Percentiles rank a stretch among this genome's conserved stretches.
Evolutionary conservation across 1,284 basidiomycete species (phyloP).

Genomic region (Cerrena zonata): DNA sequence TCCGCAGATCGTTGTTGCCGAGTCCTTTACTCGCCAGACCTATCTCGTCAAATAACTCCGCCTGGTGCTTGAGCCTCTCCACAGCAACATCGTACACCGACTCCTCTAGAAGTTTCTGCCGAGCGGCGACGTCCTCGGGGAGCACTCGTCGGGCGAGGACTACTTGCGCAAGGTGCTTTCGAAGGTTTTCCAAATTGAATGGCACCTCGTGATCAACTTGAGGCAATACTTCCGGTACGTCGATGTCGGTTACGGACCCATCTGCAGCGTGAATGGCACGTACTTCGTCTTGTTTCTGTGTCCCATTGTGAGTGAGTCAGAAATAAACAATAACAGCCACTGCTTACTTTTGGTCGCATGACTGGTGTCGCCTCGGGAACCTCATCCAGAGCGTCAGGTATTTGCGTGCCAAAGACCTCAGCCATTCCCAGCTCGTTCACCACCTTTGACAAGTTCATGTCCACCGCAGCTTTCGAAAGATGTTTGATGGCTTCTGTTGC

Average conservation of each 20-base stretch:
- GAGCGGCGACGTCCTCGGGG: slow-evolving; percentile 59
- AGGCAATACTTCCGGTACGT: slow-evolving; percentile 16
- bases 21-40: slow-evolving; percentile 46
- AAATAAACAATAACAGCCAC: not conserved
- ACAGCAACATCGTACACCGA: slow-evolving; percentile 82
- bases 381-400: slow-evolving; percentile 40
- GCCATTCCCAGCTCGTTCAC: slow-evolving; percentile 54
- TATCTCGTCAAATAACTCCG: slow-evolving; percentile 53
- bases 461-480: slow-evolving; percentile 56
- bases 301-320: not conserved
- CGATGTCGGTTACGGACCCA: slow-evolving; percentile 15
- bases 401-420: slow-evolving; percentile 38
- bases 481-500: slow-evolving; percentile 49
- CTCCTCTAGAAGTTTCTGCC: slow-evolving; percentile 79
- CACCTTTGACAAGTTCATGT: slow-evolving; percentile 44
- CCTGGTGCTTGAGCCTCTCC: slow-evolving; percentile 65
- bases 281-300: slow-evolving; percentile 12
- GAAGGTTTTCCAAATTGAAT: slow-evolving; percentile 68
- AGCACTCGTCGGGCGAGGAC: slow-evolving; percentile 58
- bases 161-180: slow-evolving; percentile 60
- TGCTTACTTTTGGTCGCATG: slow-evolving; percentile 26
- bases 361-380: slow-evolving; percentile 61
- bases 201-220: slow-evolving; percentile 43
- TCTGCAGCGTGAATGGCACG: slow-evolving; percentile 17
- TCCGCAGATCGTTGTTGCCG: slow-evolving; percentile 54